phyloP scores from a whole-genome alignment of 1,139 yeast species.

The Magnusiomyces paraingens region DNA sequence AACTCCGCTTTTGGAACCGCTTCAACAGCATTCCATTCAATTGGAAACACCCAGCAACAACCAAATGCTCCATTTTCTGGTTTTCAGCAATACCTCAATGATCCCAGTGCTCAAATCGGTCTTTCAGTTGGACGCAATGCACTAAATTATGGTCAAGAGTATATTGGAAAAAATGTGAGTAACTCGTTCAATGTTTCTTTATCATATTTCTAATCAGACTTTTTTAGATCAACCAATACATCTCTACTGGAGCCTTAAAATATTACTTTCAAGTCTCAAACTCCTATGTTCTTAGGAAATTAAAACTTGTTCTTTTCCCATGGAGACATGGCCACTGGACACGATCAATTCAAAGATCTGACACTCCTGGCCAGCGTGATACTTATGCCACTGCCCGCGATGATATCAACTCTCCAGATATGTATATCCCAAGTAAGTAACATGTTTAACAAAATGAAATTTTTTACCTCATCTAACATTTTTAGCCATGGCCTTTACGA shows the following conservation, averaged over 20 bases:
- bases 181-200: conserved; percentile 17
- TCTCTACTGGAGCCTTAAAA: conserved; percentile 47
- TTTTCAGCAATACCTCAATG: conserved; percentile 42
- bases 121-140: conserved; percentile 86
- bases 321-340: conserved; percentile 68
- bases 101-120: conserved; percentile 80
- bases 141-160: conserved; percentile 60
- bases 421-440: conserved; percentile 68
- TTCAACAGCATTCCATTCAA: conserved; percentile 8
- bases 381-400: conserved; percentile 66
- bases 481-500: conserved; percentile 72
- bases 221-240: conserved; percentile 26
- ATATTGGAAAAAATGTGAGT: conserved; percentile 61
- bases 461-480: neutral
- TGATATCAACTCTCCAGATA: conserved; percentile 92
- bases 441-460: neutral
- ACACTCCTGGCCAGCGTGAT: conserved; percentile 36
- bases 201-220: neutral
- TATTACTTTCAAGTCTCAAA: conserved; percentile 92
- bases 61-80: conserved; percentile 17
- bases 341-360: conserved; percentile 34
- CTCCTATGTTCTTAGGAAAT: conserved; percentile 69
- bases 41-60: conserved; percentile 14
- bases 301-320: conserved; percentile 74
- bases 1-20: neutral